Base-by-base conservation (phyloP, 805 yeast species). In the Grigorovia yakushimaensis region DNA sequence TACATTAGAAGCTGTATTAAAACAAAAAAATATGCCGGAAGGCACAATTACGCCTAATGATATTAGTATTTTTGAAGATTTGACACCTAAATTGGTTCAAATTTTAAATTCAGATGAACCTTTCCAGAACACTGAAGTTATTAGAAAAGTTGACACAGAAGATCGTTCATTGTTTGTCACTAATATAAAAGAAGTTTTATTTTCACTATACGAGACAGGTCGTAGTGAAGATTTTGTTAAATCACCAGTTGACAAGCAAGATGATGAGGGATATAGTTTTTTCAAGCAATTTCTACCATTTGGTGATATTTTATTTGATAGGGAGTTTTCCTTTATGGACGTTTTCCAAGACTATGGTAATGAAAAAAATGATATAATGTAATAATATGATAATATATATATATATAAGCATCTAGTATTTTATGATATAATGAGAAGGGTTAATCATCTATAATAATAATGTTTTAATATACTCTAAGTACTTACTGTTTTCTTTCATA, bases 251-350 rank as follows among this genome's bases (percentile, higher is more conserved):
- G 22, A 44, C 6, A 21, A 3, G 7, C 23, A 30, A 15, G 36
- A 27, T 11, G 23, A 11, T 9, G 35, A 41, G 4, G 33, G 24
- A 20, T 24, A 42, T 11, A 23, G 6, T 13, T 38, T 33, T 9
- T 47, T 73, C 60, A 73, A 66, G 43, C 60, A 54, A 9, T 67
- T 73, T n/a, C 77, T 72, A 2, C 93, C 93, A 5, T 63, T 58
- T 3, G 52, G 69, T 56, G 40, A 81, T 67, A 47, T 83, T 83
- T 5, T 73, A 74, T 30, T 69, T 66, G 2, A 72, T 54, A 56
- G 82, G 78, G 56, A 77, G 74, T 11, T 74, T 64, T 51, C 67
- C 66, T 58, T 79, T 76, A 47, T 65, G 15, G 48, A 52, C n/a
- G 20, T 44, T 10, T 46, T 48, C 24, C 41, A 45, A 30, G 18